Evolutionary conservation across 1,284 basidiomycete species (phyloP).

Genomic region (Porodaedalea pini): DNA sequence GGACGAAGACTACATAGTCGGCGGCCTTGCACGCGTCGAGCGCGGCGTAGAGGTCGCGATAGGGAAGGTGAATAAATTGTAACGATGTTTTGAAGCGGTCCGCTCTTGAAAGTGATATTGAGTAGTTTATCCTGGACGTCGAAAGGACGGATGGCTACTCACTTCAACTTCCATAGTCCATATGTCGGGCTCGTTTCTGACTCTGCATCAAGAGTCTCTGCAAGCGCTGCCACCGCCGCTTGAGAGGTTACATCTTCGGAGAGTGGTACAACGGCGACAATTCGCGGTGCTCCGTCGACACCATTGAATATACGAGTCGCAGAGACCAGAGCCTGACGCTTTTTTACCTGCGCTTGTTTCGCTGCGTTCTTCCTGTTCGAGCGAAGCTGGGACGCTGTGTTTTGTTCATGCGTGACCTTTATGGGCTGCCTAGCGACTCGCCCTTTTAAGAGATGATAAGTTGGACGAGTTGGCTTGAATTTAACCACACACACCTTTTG

Average conservation of each 20-base stretch:
- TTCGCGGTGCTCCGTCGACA: slow-evolving; percentile 73
- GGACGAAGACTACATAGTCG: slow-evolving; percentile 86
- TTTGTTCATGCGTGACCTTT: slow-evolving; percentile 44
- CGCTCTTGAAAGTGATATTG: slow-evolving; percentile 44
- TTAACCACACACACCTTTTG: slow-evolving; percentile 57
- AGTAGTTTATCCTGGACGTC: slow-evolving; percentile 14
- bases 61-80: slow-evolving; percentile 78
- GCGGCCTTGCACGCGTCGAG: slow-evolving; percentile 87
- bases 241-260: slow-evolving; percentile 61
- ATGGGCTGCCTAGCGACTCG: slow-evolving; percentile 49
- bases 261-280: slow-evolving; percentile 78
- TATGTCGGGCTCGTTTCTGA: slow-evolving; percentile 47
- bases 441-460: slow-evolving; percentile 36
- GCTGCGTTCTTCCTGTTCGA: slow-evolving; percentile 74
- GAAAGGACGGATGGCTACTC: slow-evolving; percentile 28
- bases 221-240: slow-evolving; percentile 56
- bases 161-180: slow-evolving; percentile 69
- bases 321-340: slow-evolving; percentile 66
- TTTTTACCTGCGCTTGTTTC: slow-evolving; percentile 72
- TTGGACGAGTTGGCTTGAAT: slow-evolving; percentile 9
- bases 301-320: slow-evolving; percentile 74
- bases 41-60: slow-evolving; percentile 70
- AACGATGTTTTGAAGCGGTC: slow-evolving; percentile 87
- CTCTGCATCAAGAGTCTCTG: slow-evolving; percentile 59
- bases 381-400: slow-evolving; percentile 53